Evolutionary conservation across 108 stramenopile genomes (phyloP).

Genomic region (Skeletonema potamos): DNA sequence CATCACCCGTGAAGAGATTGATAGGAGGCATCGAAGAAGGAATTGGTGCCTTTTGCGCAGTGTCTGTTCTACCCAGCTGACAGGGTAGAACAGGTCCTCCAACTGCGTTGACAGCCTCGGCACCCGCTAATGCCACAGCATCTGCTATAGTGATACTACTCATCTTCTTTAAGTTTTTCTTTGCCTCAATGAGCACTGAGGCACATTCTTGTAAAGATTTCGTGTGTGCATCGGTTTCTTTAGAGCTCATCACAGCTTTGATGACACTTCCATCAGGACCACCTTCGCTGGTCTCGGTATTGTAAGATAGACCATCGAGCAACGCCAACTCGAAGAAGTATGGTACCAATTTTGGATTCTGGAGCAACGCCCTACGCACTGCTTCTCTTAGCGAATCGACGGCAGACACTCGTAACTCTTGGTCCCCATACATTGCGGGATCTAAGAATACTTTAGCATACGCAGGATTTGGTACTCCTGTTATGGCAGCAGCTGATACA

Average conservation of each 20-base stretch:
- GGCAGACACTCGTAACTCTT: constrained; percentile 82
- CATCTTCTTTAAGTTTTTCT: constrained; percentile 69
- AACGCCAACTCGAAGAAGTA: constrained; percentile 75
- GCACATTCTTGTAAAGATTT: constrained; percentile 57
- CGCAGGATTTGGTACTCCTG: constrained; percentile 40
- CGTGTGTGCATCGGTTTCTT: constrained; percentile 49
- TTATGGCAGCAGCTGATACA: constrained; percentile 6
- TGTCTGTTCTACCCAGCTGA: constrained; percentile 78
- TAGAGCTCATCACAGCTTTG: constrained; percentile 54
- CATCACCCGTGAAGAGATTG: constrained; percentile 65
- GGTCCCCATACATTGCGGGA: constrained; percentile 91
- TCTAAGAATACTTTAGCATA: constrained; percentile 82
- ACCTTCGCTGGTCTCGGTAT: constrained; percentile 54
- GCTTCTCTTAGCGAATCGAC: constrained; percentile 75
- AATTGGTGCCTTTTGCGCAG: constrained; percentile 28
- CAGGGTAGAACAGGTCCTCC: constrained; percentile 78
- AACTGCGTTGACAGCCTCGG: constrained; percentile 75
- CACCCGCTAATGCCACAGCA: constrained; percentile 78
- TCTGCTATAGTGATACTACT: constrained; percentile 81
- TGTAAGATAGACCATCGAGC: constrained; percentile 72
- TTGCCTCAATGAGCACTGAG: constrained; percentile 57
- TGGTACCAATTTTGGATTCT: constrained; percentile 71
- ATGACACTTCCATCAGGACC: constrained; percentile 82
- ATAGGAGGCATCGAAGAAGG: constrained; percentile 50
- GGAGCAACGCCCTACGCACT: constrained; percentile 75